Evolutionary conservation across 164 flowering plant genomes (phyloP).

Genomic region (Malania oleifera): DNA sequence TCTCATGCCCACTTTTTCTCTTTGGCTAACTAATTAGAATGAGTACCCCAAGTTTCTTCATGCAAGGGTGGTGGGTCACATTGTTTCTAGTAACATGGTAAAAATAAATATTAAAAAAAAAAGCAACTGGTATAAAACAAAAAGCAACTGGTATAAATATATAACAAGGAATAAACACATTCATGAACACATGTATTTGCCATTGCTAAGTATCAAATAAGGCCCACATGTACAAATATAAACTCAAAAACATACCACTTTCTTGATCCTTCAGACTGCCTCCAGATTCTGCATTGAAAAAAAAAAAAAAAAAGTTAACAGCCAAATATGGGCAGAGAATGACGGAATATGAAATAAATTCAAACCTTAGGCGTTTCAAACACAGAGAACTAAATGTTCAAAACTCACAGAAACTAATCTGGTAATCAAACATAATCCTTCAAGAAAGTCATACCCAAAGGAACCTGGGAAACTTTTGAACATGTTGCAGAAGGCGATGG

Average conservation of each 20-base stretch:
- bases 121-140: background rate
- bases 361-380: no score
- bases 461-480: slow-evolving; percentile 21
- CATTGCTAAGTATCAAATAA: no score
- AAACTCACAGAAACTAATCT: background rate
- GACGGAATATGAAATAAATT: background rate
- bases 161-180: no score
- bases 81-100: no score
- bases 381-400: no score
- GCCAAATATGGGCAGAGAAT: background rate
- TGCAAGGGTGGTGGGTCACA: no score
- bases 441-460: slow-evolving; percentile 29
- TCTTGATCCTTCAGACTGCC: slow-evolving; percentile 14
- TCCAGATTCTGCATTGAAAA: slow-evolving; percentile 19
- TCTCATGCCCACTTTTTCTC: no score
- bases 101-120: no score
- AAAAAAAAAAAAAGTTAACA: background rate
- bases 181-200: no score
- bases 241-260: slow-evolving; percentile 20
- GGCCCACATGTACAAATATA: no score
- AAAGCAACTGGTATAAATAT: background rate
- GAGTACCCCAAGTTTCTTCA: no score
- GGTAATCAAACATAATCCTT: background rate
- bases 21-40: no score
- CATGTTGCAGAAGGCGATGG: slow-evolving; percentile 21